Conservation (phyloP, 352 stramenopile genomes). For the Pythium chondricola region DNA sequence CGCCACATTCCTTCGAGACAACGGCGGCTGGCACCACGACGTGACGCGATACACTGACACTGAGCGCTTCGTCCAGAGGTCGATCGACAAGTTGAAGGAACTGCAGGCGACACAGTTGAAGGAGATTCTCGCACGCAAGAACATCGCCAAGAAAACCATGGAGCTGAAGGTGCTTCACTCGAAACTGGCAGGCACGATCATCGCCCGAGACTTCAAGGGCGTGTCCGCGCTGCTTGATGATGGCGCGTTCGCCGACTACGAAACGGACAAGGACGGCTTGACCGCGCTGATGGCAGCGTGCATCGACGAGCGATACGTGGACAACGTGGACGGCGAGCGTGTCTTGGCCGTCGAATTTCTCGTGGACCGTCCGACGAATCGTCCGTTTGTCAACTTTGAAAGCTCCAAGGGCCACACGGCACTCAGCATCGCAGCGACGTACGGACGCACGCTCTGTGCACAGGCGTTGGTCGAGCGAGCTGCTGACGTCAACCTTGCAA, state of each 20-base stretch:
- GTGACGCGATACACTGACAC: slow-evolving; percentile 35
- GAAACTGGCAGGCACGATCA: slow-evolving; percentile 38
- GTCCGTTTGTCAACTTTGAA: slow-evolving; percentile 56
- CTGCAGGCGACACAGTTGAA: slow-evolving; percentile 12
- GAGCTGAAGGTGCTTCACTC: slow-evolving; percentile 41
- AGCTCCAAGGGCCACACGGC: slow-evolving; percentile 42
- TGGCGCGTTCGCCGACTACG: slow-evolving; percentile 62
- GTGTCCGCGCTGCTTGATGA: slow-evolving; percentile 38
- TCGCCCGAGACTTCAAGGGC: slow-evolving; percentile 30
- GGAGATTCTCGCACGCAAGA: slow-evolving; percentile 41
- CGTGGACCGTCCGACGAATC: slow-evolving; percentile 41
- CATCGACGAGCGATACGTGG: slow-evolving; percentile 48
- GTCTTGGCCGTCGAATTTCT: slow-evolving; percentile 59
- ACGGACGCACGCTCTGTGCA: slow-evolving; percentile 42
- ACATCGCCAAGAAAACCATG: slow-evolving; percentile 32
- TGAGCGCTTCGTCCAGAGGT: slow-evolving; percentile 21
- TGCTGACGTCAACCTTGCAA: slow-evolving; percentile 39
- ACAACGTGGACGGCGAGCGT: slow-evolving; percentile 39
- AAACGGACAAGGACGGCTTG: slow-evolving; percentile 30
- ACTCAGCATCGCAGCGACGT: slow-evolving; percentile 32
- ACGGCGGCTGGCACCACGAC: slow-evolving; percentile 32
- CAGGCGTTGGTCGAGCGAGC: slow-evolving; percentile 47
- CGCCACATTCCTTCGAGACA: slow-evolving; percentile 21
- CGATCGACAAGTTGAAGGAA: slow-evolving; percentile 18
- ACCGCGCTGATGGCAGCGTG: slow-evolving; percentile 51